These are phyloP conservation scores for Hypoxylon sp. DNA, from an alignment of 2,329 filamentous ascomycete genomes.

Conservation along the genomic window DNA sequence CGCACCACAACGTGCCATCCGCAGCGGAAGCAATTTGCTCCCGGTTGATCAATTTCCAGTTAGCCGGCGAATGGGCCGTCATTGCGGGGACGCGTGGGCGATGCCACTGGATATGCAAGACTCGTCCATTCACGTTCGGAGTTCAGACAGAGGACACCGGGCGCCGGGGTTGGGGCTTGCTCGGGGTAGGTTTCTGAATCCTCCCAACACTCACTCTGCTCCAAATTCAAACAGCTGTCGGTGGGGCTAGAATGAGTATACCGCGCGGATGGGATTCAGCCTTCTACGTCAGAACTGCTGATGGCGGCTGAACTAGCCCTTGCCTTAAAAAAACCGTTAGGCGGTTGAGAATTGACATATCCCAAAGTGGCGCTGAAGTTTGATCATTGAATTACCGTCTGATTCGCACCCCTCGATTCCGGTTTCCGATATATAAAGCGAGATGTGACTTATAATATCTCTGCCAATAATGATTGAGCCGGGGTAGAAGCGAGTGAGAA, in stretches of 20 bases:
- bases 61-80: constrained; percentile 43
- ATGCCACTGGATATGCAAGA: constrained; percentile 28
- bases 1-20: constrained; percentile 40
- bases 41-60: constrained; percentile 39
- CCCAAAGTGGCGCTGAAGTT: constrained; percentile 24
- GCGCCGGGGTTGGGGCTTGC: constrained; percentile 15
- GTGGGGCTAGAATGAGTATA: constrained; percentile 16
- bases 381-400: constrained; percentile 17
- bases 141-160: constrained; percentile 23
- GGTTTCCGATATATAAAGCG: constrained; percentile 31
- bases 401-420: constrained; percentile 32
- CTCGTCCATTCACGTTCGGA: constrained; percentile 23
- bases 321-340: constrained; percentile 7
- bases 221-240: not conserved
- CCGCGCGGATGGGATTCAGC: constrained; percentile 28
- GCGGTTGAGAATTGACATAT: constrained; percentile 31
- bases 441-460: constrained; percentile 27
- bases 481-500: constrained; percentile 37
- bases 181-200: constrained; percentile 8
- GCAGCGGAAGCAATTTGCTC: constrained; percentile 36
- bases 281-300: constrained; percentile 38
- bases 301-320: constrained; percentile 24
- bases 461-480: constrained; percentile 30
- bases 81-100: constrained; percentile 40
- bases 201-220: not conserved